A percentile compares a stretch with the other conserved stretches of the same genome.
These are phyloP conservation scores for Colletotrichum nymphaeae DNA, from an alignment of 2,329 filamentous ascomycete genomes.

Conservation along the genomic window DNA sequence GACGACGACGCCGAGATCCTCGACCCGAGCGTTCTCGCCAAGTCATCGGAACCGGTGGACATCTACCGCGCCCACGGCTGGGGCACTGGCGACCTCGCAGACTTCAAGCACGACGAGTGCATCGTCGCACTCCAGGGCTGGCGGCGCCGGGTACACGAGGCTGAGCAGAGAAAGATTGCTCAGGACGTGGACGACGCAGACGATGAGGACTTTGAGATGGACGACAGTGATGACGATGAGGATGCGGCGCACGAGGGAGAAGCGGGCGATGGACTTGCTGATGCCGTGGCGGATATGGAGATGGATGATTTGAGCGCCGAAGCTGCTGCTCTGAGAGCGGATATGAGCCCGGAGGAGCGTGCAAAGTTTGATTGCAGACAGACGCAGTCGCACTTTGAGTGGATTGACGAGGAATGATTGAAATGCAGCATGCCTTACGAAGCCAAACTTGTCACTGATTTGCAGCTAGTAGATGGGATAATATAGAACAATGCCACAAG, in stretches of 20 bases:
- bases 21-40: neutral
- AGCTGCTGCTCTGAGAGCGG: conserved; percentile 19
- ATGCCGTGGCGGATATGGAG: conserved; percentile 31
- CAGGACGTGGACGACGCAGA: conserved; percentile 26
- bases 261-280: conserved; percentile 1
- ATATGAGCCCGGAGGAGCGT: conserved; percentile 28
- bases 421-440: neutral
- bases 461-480: neutral
- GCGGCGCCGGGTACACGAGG: conserved; percentile 9
- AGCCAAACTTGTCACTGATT: neutral
- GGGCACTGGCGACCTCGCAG: neutral
- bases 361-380: conserved; percentile 7
- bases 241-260: conserved; percentile 9
- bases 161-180: neutral
- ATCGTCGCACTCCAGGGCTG: conserved; percentile 23
- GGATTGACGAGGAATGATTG: conserved; percentile 17
- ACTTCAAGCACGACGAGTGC: conserved; percentile 27
- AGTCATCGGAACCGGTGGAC: neutral
- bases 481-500: neutral
- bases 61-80: conserved; percentile 22
- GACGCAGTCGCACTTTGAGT: conserved; percentile 16
- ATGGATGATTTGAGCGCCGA: conserved; percentile 28
- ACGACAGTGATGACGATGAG: conserved; percentile 16
- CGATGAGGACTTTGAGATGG: conserved; percentile 23
- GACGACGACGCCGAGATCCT: conserved; percentile 30